phyloP scores from a whole-genome alignment of 2,329 filamentous ascomycete genomes.

The Pestalotiopsis sp. region DNA sequence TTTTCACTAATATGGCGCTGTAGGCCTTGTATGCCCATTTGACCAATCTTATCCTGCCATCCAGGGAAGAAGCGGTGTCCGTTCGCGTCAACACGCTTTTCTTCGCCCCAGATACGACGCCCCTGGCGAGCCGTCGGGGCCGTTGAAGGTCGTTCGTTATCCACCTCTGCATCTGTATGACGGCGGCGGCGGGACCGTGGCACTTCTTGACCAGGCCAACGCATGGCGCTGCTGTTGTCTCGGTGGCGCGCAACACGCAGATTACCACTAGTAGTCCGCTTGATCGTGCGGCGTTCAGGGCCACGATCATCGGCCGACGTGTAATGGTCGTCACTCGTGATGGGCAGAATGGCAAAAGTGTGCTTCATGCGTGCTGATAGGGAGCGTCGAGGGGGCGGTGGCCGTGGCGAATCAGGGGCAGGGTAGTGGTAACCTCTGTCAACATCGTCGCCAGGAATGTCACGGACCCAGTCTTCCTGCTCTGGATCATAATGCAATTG shows the following conservation, averaged over 20 bases:
- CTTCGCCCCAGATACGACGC: slow-evolving; percentile 27
- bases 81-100: slow-evolving; percentile 32
- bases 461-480: slow-evolving; percentile 27
- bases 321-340: slow-evolving; percentile 42
- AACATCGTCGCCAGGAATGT: slow-evolving; percentile 30
- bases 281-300: slow-evolving; percentile 59
- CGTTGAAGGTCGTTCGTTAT: slow-evolving; percentile 37
- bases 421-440: slow-evolving; percentile 48
- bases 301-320: slow-evolving; percentile 32
- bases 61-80: slow-evolving; percentile 33
- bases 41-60: slow-evolving; percentile 51
- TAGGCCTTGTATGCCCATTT: slow-evolving; percentile 51
- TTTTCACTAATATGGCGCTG: slow-evolving; percentile 59
- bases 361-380: slow-evolving; percentile 56
- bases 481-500: slow-evolving; percentile 32
- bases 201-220: slow-evolving; percentile 17
- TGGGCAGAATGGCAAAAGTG: slow-evolving; percentile 63
- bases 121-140: slow-evolving; percentile 28
- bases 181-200: slow-evolving; percentile 6
- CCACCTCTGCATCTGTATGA: slow-evolving; percentile 21
- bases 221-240: slow-evolving; percentile 38
- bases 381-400: slow-evolving; percentile 42
- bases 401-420: slow-evolving; percentile 48
- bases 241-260: slow-evolving; percentile 59
- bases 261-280: slow-evolving; percentile 60